These are phyloP conservation scores for Chaetomium sp. DNA, from an alignment of 2,329 filamentous ascomycete genomes.

Conservation along the genomic window DNA sequence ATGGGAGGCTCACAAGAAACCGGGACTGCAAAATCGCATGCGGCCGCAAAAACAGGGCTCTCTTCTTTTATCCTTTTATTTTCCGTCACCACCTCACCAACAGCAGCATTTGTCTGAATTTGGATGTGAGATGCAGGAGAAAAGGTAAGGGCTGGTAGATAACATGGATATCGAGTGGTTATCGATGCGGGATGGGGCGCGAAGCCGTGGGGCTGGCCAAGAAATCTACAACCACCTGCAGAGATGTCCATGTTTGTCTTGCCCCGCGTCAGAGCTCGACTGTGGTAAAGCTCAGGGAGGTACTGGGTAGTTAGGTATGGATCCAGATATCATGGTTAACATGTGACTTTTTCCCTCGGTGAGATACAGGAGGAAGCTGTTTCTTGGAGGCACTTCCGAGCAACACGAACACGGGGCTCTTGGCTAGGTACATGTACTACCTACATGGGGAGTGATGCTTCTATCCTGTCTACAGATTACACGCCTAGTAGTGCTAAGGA, in stretches of 20 bases:
- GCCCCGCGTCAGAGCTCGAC: neutral
- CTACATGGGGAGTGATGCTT: too few species aligned
- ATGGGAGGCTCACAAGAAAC: neutral
- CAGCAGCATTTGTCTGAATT: neutral
- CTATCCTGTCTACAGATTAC: too few species aligned
- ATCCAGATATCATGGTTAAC: neutral
- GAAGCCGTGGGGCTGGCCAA: neutral
- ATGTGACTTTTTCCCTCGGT: neutral
- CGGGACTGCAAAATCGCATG: neutral
- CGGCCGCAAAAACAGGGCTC: neutral
- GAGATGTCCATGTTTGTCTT: too few species aligned
- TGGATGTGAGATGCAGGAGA: neutral
- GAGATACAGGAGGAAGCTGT: too few species aligned
- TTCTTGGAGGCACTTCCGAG: too few species aligned
- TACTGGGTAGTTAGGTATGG: too few species aligned
- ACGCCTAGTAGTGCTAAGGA: too few species aligned
- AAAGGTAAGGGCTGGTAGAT: neutral
- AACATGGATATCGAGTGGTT: neutral
- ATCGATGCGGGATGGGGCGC: neutral
- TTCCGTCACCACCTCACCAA: neutral
- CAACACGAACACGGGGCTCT: too few species aligned
- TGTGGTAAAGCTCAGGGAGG: too few species aligned
- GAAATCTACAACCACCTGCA: too few species aligned
- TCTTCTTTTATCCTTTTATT: neutral
- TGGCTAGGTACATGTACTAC: too few species aligned